These are phyloP conservation scores for Panicum miliaceum DNA, from an alignment of 176 grass and related monocot species.

Conservation along the genomic window DNA sequence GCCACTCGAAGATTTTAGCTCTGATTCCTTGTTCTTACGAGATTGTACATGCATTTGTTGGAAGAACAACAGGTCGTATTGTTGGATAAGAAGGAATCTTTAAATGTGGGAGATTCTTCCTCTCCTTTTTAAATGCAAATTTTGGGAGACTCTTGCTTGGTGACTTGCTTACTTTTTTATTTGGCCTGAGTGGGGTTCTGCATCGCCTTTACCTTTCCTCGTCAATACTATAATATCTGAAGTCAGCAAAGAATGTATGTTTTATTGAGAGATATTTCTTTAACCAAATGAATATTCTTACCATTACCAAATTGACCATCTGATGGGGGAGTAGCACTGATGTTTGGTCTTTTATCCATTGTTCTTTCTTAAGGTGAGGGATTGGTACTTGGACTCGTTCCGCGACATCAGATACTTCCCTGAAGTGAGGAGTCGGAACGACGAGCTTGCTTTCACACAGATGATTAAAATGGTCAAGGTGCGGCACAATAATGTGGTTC, in stretches of 20 bases:
- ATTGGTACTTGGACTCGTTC: constrained; percentile 94
- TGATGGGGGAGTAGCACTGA: constrained; percentile 31
- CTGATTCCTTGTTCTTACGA: constrained; percentile 14
- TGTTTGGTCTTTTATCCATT: constrained; percentile 9
- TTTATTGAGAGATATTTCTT: not conserved
- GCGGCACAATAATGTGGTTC: constrained; percentile 92
- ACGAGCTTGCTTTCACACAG: constrained; percentile 79
- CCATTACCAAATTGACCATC: constrained; percentile 15
- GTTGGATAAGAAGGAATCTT: constrained; percentile 4
- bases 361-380: constrained; percentile 66
- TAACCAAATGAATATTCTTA: constrained; percentile 22
- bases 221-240: constrained; percentile 30
- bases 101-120: constrained; percentile 9
- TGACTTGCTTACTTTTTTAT: constrained; percentile 1
- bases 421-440: constrained; percentile 55
- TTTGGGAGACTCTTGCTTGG: constrained; percentile 39
- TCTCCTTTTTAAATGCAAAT: not conserved
- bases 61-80: not conserved
- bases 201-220: constrained; percentile 6
- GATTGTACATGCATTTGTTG: not conserved
- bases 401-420: constrained; percentile 81
- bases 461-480: constrained; percentile 84
- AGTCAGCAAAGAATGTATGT: constrained; percentile 32
- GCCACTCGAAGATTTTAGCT: not conserved
- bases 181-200: not conserved